phyloP scores from a whole-genome alignment of 805 yeast genomes.

The Zygosaccharomyces rouxii region DNA sequence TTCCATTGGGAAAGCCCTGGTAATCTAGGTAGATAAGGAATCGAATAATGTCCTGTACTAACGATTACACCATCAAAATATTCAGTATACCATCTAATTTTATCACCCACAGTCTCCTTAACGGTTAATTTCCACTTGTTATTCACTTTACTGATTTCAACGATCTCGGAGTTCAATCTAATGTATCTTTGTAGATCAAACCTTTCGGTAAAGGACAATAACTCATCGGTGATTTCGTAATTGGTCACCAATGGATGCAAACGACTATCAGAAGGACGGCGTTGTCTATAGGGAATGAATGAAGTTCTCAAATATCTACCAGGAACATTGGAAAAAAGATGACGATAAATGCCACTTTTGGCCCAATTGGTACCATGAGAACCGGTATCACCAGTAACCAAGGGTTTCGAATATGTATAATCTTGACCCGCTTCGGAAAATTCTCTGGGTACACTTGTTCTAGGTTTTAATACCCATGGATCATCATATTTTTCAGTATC shows the following conservation, averaged over 20 bases:
- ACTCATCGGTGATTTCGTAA: slow-evolving; percentile 10
- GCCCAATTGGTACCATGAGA: slow-evolving; percentile 7
- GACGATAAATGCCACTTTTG: slow-evolving; percentile 19
- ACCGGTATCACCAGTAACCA: neutral
- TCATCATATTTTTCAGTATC: slow-evolving; percentile 33
- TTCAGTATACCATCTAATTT: slow-evolving; percentile 37
- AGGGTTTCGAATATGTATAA: slow-evolving; percentile 1
- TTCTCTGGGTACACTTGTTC: slow-evolving; percentile 10
- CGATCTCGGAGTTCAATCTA: slow-evolving; percentile 19
- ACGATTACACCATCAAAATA: slow-evolving; percentile 38
- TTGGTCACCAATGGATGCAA: slow-evolving; percentile 16
- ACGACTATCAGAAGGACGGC: neutral
- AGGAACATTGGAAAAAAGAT: slow-evolving; percentile 19
- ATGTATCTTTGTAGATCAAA: slow-evolving; percentile 7
- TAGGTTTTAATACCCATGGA: slow-evolving; percentile 34
- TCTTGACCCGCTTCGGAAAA: neutral
- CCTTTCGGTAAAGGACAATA: slow-evolving; percentile 12
- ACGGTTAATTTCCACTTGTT: slow-evolving; percentile 16
- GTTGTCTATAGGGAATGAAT: slow-evolving; percentile 14
- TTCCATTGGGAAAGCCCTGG: slow-evolving; percentile 18
- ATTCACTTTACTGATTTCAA: slow-evolving; percentile 14
- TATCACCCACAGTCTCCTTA: slow-evolving; percentile 26
- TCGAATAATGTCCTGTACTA: slow-evolving; percentile 41
- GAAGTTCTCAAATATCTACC: slow-evolving; percentile 19
- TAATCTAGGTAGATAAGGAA: slow-evolving; percentile 37